A percentile compares a stretch with the other conserved stretches of the same genome.
Evolutionary conservation across 108 stramenopile species (phyloP).

Genomic region (Nannochloropsis gaditana): DNA sequence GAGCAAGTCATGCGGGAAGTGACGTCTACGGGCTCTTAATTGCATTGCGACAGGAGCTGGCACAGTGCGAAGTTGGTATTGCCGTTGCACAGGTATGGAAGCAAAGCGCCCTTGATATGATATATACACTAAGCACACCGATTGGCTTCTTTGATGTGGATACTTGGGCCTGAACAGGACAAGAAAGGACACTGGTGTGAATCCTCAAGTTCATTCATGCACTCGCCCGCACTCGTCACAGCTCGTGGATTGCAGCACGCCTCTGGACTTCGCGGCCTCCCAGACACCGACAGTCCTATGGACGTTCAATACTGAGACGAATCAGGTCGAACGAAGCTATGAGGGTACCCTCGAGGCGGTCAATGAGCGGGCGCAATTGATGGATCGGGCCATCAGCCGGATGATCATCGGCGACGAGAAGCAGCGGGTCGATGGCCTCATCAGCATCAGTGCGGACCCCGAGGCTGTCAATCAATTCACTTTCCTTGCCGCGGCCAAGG

Average conservation of each 20-base stretch:
- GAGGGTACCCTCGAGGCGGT: neutral
- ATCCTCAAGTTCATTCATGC: no score
- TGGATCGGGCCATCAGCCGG: neutral
- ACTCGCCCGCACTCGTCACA: neutral
- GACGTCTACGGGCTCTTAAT: neutral
- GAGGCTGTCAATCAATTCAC: conserved; percentile 7
- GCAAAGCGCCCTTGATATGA: no score
- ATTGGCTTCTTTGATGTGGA: no score
- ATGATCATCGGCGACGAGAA: conserved; percentile 12
- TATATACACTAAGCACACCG: no score
- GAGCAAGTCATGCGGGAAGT: neutral
- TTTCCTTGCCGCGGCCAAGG: conserved; percentile 2
- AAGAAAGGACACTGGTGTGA: no score
- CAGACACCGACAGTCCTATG: neutral
- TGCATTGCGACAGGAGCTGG: neutral
- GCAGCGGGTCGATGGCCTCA: conserved; percentile 16
- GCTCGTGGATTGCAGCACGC: conserved; percentile 11
- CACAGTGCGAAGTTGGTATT: conserved; percentile 1
- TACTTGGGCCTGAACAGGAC: no score
- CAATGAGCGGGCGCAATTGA: neutral
- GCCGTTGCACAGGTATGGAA: neutral
- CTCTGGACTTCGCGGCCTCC: neutral
- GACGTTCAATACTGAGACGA: neutral
- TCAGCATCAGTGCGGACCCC: conserved; percentile 4
- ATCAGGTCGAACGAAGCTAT: neutral